Evolutionary conservation across 2,329 filamentous ascomycete species (phyloP).

Genomic region (Talaromyces sp.): DNA sequence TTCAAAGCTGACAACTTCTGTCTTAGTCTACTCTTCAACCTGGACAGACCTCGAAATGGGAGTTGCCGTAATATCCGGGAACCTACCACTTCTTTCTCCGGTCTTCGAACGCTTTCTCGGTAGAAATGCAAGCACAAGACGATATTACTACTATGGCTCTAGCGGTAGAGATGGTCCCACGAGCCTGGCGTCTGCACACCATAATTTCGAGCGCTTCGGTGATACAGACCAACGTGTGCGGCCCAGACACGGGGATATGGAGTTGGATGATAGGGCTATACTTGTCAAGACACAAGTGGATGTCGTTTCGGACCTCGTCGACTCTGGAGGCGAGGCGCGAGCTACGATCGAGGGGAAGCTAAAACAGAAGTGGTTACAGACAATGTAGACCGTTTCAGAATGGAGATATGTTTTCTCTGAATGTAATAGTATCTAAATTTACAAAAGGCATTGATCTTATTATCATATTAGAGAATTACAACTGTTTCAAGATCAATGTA

Average conservation of each 20-base stretch:
- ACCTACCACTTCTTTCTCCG: background rate
- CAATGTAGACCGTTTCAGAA: background rate
- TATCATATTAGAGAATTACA: background rate
- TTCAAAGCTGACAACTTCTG: background rate
- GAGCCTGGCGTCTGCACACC: background rate
- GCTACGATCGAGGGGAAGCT: background rate
- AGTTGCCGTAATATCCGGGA: conserved; percentile 8
- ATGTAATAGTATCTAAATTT: background rate
- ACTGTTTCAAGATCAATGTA: background rate
- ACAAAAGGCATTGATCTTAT: background rate
- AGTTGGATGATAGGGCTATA: background rate
- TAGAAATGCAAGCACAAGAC: background rate
- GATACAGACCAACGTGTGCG: background rate
- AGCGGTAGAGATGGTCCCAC: background rate
- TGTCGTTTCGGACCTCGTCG: background rate
- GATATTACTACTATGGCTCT: background rate
- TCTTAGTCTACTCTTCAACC: conserved; percentile 4
- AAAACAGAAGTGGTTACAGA: background rate
- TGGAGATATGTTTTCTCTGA: background rate
- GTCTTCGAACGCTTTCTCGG: conserved; percentile 3
- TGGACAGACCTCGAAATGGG: conserved; percentile 10
- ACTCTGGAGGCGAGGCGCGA: background rate
- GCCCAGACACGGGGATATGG: background rate
- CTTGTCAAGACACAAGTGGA: conserved; percentile 3
- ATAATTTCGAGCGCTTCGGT: background rate